phyloP scores from a whole-genome alignment of 1,139 yeast genomes.

The Yamadazyma kanchanaburiensis region DNA sequence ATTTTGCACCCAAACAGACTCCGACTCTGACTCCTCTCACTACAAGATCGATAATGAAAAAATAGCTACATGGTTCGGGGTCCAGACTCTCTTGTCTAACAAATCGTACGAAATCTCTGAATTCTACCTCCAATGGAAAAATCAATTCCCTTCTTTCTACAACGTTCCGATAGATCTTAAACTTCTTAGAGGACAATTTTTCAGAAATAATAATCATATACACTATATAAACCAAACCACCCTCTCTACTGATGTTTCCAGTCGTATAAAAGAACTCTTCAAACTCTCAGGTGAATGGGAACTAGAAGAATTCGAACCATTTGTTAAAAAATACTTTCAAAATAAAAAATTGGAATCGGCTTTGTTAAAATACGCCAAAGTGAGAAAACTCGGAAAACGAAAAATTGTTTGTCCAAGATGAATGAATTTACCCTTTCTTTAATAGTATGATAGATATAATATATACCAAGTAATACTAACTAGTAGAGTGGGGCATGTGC shows the following conservation, averaged over 20 bases:
- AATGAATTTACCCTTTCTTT: slow-evolving; percentile 11
- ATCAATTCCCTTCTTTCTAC: slow-evolving; percentile 62
- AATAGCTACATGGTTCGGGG: slow-evolving; percentile 61
- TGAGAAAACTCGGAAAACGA: slow-evolving; percentile 54
- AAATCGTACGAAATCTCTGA: slow-evolving; percentile 33
- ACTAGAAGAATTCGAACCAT: slow-evolving; percentile 69
- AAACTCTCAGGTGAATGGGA: slow-evolving; percentile 64
- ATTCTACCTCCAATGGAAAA: slow-evolving; percentile 61
- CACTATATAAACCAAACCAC: slow-evolving; percentile 47
- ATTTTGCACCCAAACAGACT: slow-evolving; percentile 4
- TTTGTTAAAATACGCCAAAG: slow-evolving; percentile 72
- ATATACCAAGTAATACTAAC: no score
- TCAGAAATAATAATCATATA: slow-evolving; percentile 45
- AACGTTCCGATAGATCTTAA: slow-evolving; percentile 53
- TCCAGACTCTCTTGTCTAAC: slow-evolving; percentile 44
- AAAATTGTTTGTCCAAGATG: slow-evolving; percentile 15
- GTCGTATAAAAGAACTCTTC: slow-evolving; percentile 62
- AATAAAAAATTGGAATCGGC: slow-evolving; percentile 65
- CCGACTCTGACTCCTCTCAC: no score
- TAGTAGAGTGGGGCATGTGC: slow-evolving; percentile 92
- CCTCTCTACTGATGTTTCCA: slow-evolving; percentile 50
- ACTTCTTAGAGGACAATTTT: slow-evolving; percentile 53
- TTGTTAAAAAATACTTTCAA: slow-evolving; percentile 52
- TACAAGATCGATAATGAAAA: slow-evolving; percentile 23
- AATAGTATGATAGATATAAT: no score